Conservation (phyloP, 2,329 filamentous ascomycete genomes). For the Penicillium sp. region DNA sequence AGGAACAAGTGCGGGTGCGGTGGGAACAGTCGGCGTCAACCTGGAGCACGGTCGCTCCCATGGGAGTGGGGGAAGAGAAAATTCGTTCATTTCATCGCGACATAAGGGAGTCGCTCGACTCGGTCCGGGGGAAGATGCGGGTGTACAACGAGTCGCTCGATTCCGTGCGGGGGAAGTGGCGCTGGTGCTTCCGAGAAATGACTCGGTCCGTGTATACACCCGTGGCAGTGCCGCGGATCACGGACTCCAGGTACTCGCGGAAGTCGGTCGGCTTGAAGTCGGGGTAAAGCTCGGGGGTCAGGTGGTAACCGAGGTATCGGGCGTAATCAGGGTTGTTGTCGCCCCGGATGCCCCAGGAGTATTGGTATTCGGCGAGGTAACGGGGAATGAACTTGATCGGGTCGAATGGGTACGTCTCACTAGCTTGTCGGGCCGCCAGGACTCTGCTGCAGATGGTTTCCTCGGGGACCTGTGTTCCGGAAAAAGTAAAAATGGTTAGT, state of each 20-base stretch:
- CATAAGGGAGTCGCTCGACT: constrained; percentile 40
- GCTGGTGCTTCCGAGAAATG: constrained; percentile 38
- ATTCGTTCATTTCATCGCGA: constrained; percentile 25
- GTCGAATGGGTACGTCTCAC: constrained; percentile 40
- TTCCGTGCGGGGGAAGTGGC: constrained; percentile 37
- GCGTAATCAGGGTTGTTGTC: constrained; percentile 58
- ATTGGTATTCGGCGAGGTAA: constrained; percentile 46
- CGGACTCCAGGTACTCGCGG: constrained; percentile 41
- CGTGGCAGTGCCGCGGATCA: constrained; percentile 44
- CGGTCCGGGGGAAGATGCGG: constrained; percentile 36
- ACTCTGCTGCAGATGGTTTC: constrained; percentile 38
- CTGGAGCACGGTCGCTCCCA: constrained; percentile 11
- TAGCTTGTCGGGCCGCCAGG: constrained; percentile 33
- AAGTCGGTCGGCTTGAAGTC: constrained; percentile 47
- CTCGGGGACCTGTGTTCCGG: constrained; percentile 30
- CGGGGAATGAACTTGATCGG: constrained; percentile 37
- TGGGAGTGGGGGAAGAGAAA: constrained; percentile 4
- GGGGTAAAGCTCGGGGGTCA: constrained; percentile 56
- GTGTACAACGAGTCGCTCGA: constrained; percentile 39
- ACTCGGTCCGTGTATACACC: constrained; percentile 38
- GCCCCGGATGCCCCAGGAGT: constrained; percentile 51
- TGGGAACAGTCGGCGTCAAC: constrained; percentile 6
- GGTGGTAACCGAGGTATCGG: constrained; percentile 56
- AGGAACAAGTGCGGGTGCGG: neutral
- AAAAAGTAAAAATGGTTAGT: constrained; percentile 15